Evolutionary conservation across 1,284 basidiomycete species (phyloP), one percentile per base, ranked within the genome.

Genomic region (Erythrobasidium hasegawianum): DNA sequence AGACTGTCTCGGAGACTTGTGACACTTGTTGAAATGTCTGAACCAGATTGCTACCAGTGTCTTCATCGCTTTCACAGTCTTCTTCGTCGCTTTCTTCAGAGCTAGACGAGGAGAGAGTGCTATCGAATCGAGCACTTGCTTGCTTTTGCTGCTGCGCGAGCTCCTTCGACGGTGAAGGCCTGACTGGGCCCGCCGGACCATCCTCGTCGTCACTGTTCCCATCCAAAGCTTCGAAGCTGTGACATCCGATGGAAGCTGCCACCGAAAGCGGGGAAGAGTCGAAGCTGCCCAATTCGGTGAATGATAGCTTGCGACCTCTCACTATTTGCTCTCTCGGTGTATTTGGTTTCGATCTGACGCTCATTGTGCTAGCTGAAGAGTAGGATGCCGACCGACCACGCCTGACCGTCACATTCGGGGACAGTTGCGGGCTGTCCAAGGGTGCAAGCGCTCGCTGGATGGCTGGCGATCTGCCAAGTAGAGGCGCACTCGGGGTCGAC

Each of bases 221-320:
- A 29, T 65, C 55, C 1, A 65, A 45, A 10, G 62, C 62, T 40
- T 65, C 62, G 38, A 65, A 65, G 38, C 55, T 65, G 10, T 41
- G 40, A 4, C 56, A 29, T 26, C 62, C 47, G 29, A 65, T 58
- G 3, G 62, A 57, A 26, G 62, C 62, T 11, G 56, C 62, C 8
- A 65, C 56, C n/a, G 62, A 65, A 1, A 58, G 27, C 2, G 62
- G 62, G 13, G 62, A 65, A 16, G 54, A 57, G 29, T 65, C 45
- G n/a, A 65, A 27, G 20, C 55, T 40, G 18, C 47, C 56, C 10
- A 65, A 22, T 2, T 65, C 62, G 45, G 62, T 24, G 39, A 65
- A 65, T 13, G 62, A 65, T 13, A 65, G 16, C 27, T 38, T 57
- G 13, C 49, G 40, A 4, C 55, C n/a, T 16, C 40, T 20, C 5